Evolutionary conservation across 352 stramenopile species (phyloP), one percentile per base, ranked within the genome.

Genomic region (Phytopythium delawarense): DNA sequence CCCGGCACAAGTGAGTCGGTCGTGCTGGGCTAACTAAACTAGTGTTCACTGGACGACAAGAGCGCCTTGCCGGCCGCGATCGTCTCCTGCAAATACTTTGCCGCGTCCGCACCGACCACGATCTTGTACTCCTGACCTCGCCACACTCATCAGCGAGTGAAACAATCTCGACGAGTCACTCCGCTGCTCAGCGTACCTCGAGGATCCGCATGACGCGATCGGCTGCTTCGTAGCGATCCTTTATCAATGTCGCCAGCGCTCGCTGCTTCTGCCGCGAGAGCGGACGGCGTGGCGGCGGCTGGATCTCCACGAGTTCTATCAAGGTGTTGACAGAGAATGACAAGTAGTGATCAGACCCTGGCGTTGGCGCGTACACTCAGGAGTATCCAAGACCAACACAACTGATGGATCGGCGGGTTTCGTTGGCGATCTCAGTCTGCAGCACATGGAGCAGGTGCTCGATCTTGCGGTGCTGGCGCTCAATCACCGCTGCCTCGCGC

Each of bases 151-250:
- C 39, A 59, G 1, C 25, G 39, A 59, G 1, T 28, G 30, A 15
- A 45, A 35, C 61, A 30, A 2, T 35, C 7, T 13, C 25, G 21
- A 30, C 45, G 20, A 2, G 55, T 23, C 44, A 25, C 34, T 39
- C 34, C 7, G 34, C 7, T 35, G 12, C 12, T 13, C 11, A 28
- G 6, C 58, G n/a, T 51, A 91, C 81, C 75, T 91, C 78, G 21
- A 91, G 73, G 40, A 91, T 89, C 7, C 79, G 75, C 81, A 91
- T 91, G 63, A 89, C 79, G n/a, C 79, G 73, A 58, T 91, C 79
- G 23, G 79, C 76, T 39, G 81, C 68, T 57, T 89, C 81, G 51
- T 83, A 88, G 4, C 81, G 76, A n/a, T 82, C 72, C 50, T 83
- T 82, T 20, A 77, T 60, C 15, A 91, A 76, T 8, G 61, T 37